Conservation (phyloP, 805 yeast species). For the Blastobotrys muscicola region DNA sequence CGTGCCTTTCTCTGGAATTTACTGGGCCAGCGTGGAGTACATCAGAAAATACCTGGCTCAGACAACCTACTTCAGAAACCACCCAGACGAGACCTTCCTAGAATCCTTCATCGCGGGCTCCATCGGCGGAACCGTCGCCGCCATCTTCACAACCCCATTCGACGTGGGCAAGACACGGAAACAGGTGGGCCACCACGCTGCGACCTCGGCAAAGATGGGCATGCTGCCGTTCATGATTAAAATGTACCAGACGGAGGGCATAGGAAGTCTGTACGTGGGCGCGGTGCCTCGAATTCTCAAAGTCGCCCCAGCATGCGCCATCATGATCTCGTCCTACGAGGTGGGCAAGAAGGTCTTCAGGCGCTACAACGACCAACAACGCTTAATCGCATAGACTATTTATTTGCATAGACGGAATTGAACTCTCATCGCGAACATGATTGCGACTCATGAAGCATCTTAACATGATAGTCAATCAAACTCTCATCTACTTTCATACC, state of each 20-base stretch:
- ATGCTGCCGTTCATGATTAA: slow-evolving; percentile 59
- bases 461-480: no score
- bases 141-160: slow-evolving; percentile 83
- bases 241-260: slow-evolving; percentile 66
- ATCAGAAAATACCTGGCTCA: slow-evolving; percentile 26
- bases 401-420: no score
- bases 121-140: slow-evolving; percentile 75
- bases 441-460: no score
- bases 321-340: slow-evolving; percentile 94
- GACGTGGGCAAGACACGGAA: slow-evolving; percentile 94
- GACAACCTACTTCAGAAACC: slow-evolving; percentile 11
- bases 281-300: slow-evolving; percentile 77
- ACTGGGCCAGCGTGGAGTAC: slow-evolving; percentile 82
- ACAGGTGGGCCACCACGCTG: slow-evolving; percentile 47
- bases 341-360: slow-evolving; percentile 57
- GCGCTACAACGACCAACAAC: slow-evolving; percentile 11
- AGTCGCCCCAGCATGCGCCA: slow-evolving; percentile 96
- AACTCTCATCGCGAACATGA: no score
- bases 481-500: no score
- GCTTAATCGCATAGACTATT: no score
- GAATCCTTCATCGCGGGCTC: slow-evolving; percentile 68
- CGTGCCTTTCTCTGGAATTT: slow-evolving; percentile 91
- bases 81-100: slow-evolving; percentile 21
- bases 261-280: slow-evolving; percentile 80
- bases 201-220: slow-evolving; percentile 24